phyloP scores from a whole-genome alignment of 768 basidiomycete species.

The Russula foetens region DNA sequence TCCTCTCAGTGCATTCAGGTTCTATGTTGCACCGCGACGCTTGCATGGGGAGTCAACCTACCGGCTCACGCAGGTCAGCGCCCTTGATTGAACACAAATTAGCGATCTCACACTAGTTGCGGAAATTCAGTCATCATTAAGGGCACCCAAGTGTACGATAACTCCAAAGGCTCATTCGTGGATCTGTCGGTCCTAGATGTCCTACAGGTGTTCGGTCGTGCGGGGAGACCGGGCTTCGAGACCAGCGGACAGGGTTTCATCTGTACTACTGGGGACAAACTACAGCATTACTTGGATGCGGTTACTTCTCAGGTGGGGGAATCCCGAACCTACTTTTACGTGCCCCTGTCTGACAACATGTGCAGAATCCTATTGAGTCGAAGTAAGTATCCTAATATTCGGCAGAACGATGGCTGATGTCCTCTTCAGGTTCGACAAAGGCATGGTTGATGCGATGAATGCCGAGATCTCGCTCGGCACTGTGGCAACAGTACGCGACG shows the following conservation, averaged over 20 bases:
- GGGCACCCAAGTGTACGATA: constrained; percentile 95
- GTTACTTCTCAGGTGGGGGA: constrained; percentile 69
- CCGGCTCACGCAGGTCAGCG: constrained; percentile 88
- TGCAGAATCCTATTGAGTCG: constrained; percentile 90
- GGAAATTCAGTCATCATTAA: constrained; percentile 74
- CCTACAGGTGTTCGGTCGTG: constrained; percentile 94
- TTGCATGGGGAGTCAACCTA: constrained; percentile 99
- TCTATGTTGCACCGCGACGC: constrained; percentile 93
- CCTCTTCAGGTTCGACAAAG: constrained; percentile 53
- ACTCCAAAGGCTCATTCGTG: constrained; percentile 79
- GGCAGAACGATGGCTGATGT: background rate
- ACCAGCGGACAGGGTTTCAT: constrained; percentile 95
- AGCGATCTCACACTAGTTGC: constrained; percentile 4
- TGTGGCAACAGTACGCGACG: constrained; percentile 79
- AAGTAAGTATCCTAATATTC: constrained; percentile 43
- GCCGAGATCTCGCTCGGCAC: constrained; percentile 95
- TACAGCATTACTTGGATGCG: constrained; percentile 82
- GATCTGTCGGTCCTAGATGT: constrained; percentile 95
- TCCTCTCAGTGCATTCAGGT: constrained; percentile 48
- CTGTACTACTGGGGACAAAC: constrained; percentile 89
- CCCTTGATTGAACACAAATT: constrained; percentile 1
- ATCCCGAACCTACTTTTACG: background rate
- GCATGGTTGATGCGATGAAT: constrained; percentile 87
- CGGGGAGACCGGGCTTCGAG: constrained; percentile 82
- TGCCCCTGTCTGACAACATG: background rate